phyloP scores from a whole-genome alignment of 2,329 filamentous ascomycete species.

The Penicillium fuscoglaucum region DNA sequence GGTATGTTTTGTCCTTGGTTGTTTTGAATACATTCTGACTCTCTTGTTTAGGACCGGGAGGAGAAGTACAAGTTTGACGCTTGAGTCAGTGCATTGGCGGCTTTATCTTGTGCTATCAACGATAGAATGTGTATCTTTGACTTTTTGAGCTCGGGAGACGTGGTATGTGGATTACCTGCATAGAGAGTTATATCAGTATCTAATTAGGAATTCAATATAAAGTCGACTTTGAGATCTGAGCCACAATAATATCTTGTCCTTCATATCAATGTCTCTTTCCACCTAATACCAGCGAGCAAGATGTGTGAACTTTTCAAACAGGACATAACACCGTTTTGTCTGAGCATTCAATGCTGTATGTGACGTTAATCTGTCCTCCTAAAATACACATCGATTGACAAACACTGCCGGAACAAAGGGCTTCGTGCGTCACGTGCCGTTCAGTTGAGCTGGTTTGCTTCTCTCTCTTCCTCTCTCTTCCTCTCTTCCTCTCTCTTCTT shows the following conservation, averaged over 20 bases:
- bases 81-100: neutral
- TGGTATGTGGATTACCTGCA: neutral
- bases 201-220: neutral
- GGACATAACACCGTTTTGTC: neutral
- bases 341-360: neutral
- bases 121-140: neutral
- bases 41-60: slow-evolving; percentile 33
- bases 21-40: neutral
- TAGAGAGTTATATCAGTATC: neutral
- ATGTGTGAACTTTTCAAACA: neutral
- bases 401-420: neutral
- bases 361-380: fast-evolving
- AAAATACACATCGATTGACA: neutral
- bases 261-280: neutral
- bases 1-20: slow-evolving; percentile 22
- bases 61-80: slow-evolving; percentile 22
- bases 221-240: neutral
- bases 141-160: neutral
- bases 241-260: neutral
- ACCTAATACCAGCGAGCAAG: neutral
- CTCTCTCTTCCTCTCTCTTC: neutral
- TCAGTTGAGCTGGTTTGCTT: neutral
- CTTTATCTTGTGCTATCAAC: neutral
- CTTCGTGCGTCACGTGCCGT: neutral
- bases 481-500: neutral